Conservation (phyloP, 306 rosid genomes). For the Casuarina glauca region DNA sequence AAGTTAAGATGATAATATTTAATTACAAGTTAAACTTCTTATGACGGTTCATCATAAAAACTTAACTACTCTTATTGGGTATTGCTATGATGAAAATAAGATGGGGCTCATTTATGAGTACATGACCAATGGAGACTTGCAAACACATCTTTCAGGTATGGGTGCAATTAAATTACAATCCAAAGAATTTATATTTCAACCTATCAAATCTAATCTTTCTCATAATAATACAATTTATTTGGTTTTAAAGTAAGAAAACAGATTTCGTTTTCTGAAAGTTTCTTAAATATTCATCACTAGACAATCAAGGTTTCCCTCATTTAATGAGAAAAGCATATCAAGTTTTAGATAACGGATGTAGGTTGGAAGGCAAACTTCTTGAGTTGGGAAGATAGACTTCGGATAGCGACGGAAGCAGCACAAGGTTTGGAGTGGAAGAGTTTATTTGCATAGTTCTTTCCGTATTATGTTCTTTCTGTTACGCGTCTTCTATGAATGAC, state of each 20-base stretch:
- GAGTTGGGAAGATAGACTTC: constrained; percentile 49
- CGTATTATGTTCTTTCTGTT: too few species aligned
- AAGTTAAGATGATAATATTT: too few species aligned
- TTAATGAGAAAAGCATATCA: neutral
- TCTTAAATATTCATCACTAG: neutral
- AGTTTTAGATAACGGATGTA: constrained; percentile 10
- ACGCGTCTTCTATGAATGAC: neutral
- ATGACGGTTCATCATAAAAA: too few species aligned
- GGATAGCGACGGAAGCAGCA: constrained; percentile 45
- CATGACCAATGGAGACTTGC: constrained; percentile 37
- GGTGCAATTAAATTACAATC: neutral
- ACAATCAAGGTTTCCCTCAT: neutral
- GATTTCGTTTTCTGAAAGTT: too few species aligned
- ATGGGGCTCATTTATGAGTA: constrained; percentile 44
- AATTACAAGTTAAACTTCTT: too few species aligned
- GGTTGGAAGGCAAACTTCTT: constrained; percentile 8
- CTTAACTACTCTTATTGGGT: too few species aligned
- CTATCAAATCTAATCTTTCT: neutral
- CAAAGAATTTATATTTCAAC: too few species aligned
- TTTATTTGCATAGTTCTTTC: neutral
- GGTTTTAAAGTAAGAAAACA: too few species aligned
- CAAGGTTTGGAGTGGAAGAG: constrained; percentile 34
- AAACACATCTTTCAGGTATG: constrained; percentile 40
- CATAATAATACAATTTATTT: too few species aligned
- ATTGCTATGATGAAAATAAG: constrained; percentile 32